Evolutionary conservation across 2,329 filamentous ascomycete genomes (phyloP), one percentile per base, ranked within the genome.

Genomic region (Acephala macrosclerotiorum): DNA sequence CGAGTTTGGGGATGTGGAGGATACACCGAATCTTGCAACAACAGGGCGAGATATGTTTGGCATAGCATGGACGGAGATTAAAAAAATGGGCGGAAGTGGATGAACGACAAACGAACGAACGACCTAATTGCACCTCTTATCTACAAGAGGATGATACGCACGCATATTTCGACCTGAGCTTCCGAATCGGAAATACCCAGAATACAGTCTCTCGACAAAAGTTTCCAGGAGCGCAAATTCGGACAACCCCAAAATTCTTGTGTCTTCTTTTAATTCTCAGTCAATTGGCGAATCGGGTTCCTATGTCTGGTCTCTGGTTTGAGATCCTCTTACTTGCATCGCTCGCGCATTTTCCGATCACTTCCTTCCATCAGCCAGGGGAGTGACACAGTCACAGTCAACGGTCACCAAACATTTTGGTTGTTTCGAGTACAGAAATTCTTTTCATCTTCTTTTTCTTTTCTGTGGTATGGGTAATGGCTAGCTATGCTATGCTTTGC

Each of bases 21-120:
- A 53, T 53, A 53, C 29, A 53, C 25, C 49, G 49, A 29, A 29
- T 53, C 49, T 53, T 53, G 49, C 49, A 53, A 51, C 47, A 51
- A 53, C 25, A 51, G 11, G 22, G 22, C 35, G 20, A 8, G 56
- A 40, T 38, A 29, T 51, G 16, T 29, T 51, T 45, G 22, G 18
- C 25, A 25, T 49, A 20, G 57, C 25, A 25, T 49, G 29, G 57
- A 42, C 20, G 38, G 36, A 7, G 26, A 55, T 22, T n/a, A n/a
- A n/a, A 8, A 20, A 49, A 36, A 42, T 22, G 33, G 12, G n/a
- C n/a, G 22, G 47, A 7, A 26, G 25, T 53, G 49, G 49, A 53
- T 33, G 22, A 53, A 53, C 49, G 14, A 29, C 26, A 29, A 11
- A 53, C 49, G 22, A 29, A 29, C 49, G 49, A 53, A 53, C 49